Evolutionary conservation across 2,329 filamentous ascomycete species (phyloP), one percentile per base, ranked within the genome.

Genomic region (Scedosporium minutisporum): DNA sequence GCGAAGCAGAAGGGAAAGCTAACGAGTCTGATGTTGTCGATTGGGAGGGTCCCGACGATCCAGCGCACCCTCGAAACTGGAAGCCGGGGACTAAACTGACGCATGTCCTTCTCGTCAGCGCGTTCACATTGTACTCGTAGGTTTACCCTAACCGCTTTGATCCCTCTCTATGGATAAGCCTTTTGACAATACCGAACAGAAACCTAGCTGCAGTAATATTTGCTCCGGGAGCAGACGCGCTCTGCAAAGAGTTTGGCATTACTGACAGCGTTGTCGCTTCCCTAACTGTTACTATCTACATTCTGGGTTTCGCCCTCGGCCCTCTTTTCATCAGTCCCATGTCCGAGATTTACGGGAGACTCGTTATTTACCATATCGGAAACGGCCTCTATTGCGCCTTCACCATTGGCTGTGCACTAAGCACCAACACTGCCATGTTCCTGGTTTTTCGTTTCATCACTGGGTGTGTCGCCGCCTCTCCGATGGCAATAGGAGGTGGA

Each of bases 31-130:
- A 53, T 29, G 33, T 71, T 14, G 78, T 90, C 38, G 85, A 89
- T 68, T 90, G 87, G 74, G 80, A 83, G 29, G 80, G 71, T 4
- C 69, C 79, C 7, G 75, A 83, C 64, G 87, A 89, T 67, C 78
- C 78, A 16, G 78, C 81, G 9, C 87, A 91, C 67, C 88, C 89
- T 0, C 79, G 82, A 65, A 89, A 89, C 69, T 91, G 89, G 88
- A 74, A 83, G 0, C 70, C 86, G 58, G 76, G 73, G 68, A 75
- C 73, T 65, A 75, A 75, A 18, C 27, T 25, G 33, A 53, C 48
- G 10, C 44, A 38, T 73, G 75, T 79, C 9, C 33, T 38, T 38
- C 33, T 38, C 10, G 33, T 38, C 10, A 38, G 33, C 33, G 33
- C 33, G 1, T 38, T 38, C 33, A 38, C 33, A 3, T 14, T 38